These are phyloP conservation scores for Sedum album DNA, from an alignment of 164 flowering plant species.

Conservation along the genomic window DNA sequence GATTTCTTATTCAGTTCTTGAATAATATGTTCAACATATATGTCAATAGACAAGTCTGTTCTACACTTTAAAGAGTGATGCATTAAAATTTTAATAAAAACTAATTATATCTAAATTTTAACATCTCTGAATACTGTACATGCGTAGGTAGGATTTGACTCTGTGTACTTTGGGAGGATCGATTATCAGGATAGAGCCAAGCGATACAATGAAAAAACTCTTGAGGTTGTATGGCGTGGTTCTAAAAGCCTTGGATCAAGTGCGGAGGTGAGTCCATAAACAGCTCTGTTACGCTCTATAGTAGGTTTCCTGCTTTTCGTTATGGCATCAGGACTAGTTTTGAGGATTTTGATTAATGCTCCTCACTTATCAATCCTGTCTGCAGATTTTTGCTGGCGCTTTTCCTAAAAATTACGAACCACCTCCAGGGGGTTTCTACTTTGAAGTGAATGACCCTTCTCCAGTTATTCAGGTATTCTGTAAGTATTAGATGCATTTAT, in stretches of 20 bases:
- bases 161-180: constrained; percentile 36
- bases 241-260: constrained; percentile 36
- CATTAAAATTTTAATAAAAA: not conserved
- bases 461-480: constrained; percentile 37
- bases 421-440: constrained; percentile 44
- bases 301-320: not conserved
- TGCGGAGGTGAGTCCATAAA: constrained; percentile 23
- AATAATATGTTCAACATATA: not conserved
- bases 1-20: not conserved
- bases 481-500: not conserved
- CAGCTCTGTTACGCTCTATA: not conserved
- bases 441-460: constrained; percentile 38
- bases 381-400: constrained; percentile 44
- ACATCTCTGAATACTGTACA: not conserved
- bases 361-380: not conserved
- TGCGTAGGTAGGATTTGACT: constrained; percentile 67
- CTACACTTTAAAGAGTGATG: not conserved
- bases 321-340: not conserved
- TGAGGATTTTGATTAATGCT: not conserved
- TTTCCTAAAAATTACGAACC: constrained; percentile 45
- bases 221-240: constrained; percentile 41
- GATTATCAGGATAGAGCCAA: constrained; percentile 42
- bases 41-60: not conserved
- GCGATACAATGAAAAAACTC: constrained; percentile 35
- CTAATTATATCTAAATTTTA: not conserved